Base-by-base conservation (phyloP, 192 early-diverging fungal species). In the Coemansia sp. region DNA sequence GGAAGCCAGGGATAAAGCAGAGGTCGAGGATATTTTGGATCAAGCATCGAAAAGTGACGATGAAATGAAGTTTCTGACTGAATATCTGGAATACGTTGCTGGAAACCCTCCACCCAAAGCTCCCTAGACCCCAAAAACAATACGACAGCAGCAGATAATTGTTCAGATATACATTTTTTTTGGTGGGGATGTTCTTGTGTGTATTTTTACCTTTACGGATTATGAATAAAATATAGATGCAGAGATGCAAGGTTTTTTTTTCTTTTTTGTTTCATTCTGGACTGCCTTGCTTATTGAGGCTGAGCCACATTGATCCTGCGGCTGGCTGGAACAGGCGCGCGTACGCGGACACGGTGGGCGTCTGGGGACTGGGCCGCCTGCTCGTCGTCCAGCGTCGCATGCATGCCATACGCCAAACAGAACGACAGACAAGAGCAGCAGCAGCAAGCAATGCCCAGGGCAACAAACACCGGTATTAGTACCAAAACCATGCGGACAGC, bases 381-480 rank as follows among this genome's bases (percentile, higher is more conserved):
- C 38, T 70, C 72, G 17, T 71, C 71, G 49, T 80, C 77, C 64
- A 71, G 56, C 7, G 77, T 60, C 11, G 78, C 69, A 17, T 72
- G 63, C 33, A 81, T 69, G 14, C 78, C 78, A 25, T 66, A 81
- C 7, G 73, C 60, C 63, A 81, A 45, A 17, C 69, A 71, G 63
- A 70, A 59, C 20, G 73, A 66, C 6, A 75, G 18, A 34, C 76
- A 79, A 6, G 76, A 65, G 64, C 73, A 75, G 63, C 71, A 76
- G 71, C 76, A 79, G 66, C 76, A 83, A 16, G 55, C 56, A 22
- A 62, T n/a, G 3, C 55, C 50, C 48, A 72, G 68, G 10, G 83
- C 85, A 64, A 89, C 75, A 68, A 92, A 92, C 16, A 89, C 72
- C 7, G 91, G 91, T 22, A 90, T 79, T 54, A 92, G 68, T 0